Base-by-base conservation (phyloP, 768 basidiomycete species). In the Lactarius evosmus region DNA sequence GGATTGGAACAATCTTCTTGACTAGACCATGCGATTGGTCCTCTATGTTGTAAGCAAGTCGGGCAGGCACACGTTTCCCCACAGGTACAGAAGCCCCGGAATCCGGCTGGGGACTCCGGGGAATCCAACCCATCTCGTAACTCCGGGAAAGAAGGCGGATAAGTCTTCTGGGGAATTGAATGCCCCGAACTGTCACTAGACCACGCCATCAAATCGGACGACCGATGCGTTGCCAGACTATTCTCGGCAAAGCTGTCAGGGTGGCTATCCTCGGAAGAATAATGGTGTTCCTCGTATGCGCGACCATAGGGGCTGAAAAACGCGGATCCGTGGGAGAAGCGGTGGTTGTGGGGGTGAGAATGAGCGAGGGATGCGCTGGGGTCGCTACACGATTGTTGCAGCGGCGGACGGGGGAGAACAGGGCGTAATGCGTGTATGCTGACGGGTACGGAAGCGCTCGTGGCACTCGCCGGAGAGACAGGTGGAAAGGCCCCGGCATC, bases 221-320 rank as follows among this genome's bases (percentile, higher is more conserved):
- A 56, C 40, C 17, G 63, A 52, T 56, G 32, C 4, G 44, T n/a
- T 17, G 11, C 58, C 33, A 56, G 19, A 19, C 58, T 30, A 56
- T 65, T 60, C 55, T 59, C 62, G 46, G 66, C 19, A 50, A 41
- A 30, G 49, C 57, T 41, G 22, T 66, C 62, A n/a, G 41, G 4
- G 14, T 53, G 50, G 16, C 62, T 22, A 25, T 56, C 46, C 57
- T 79, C 78, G 17, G 71, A 60, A 12, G 75, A 72, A 65, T 82
- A 79, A n/a, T 73, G 65, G 4, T 78, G 74, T 57, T 83, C 88
- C 54, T 66, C 66, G 67, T 88, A 84, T 17, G 86, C 86, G 27
- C 87, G 81, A 19, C 82, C 82, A 61, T 91, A 91, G 0, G 89
- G 89, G 58, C 85, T 86, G 71, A 78, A 89, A 50, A 77, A 75